A percentile compares a stretch with the other conserved stretches of the same genome.
Conservation (phyloP, 176 grass and related monocot genomes). For the Bonia amplexicaulis region DNA sequence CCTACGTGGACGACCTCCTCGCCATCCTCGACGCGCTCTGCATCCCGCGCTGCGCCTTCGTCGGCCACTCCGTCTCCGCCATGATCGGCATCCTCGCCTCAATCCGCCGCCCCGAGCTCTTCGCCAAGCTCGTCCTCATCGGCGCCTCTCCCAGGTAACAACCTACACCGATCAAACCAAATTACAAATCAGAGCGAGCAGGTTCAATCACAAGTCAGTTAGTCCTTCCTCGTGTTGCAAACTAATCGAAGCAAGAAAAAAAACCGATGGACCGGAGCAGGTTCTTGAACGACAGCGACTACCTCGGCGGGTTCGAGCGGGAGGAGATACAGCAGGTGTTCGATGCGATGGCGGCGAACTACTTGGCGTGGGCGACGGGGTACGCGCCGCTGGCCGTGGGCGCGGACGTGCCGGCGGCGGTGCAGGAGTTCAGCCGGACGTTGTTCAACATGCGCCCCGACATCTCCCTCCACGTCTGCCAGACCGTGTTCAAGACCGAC, state of each 20-base stretch:
- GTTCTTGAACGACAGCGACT: slow-evolving; percentile 81
- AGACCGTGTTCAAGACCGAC: slow-evolving; percentile 84
- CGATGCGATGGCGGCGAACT: slow-evolving; percentile 84
- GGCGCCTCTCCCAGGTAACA: slow-evolving; percentile 74
- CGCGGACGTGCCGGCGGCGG: slow-evolving; percentile 81
- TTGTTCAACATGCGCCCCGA: slow-evolving; percentile 99
- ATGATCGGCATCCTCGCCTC: slow-evolving; percentile 94
- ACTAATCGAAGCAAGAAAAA: neutral
- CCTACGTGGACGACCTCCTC: slow-evolving; percentile 86
- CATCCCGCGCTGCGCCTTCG: slow-evolving; percentile 74
- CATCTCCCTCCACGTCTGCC: slow-evolving; percentile 85
- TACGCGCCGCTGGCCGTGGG: slow-evolving; percentile 92
- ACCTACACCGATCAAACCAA: neutral
- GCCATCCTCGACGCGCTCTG: slow-evolving; percentile 68
- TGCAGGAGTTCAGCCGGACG: slow-evolving; percentile 96
- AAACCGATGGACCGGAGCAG: slow-evolving; percentile 6
- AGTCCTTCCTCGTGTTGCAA: neutral
- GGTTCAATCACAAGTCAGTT: neutral
- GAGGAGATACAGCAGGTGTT: slow-evolving; percentile 78
- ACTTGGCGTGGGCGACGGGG: slow-evolving; percentile 82
- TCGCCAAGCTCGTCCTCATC: slow-evolving; percentile 85
- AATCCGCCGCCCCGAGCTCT: slow-evolving; percentile 83
- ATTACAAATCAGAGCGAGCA: neutral
- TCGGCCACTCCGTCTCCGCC: slow-evolving; percentile 92
- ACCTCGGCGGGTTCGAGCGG: slow-evolving; percentile 89